Percentiles rank a stretch among this genome's conserved stretches.
phyloP scores from a whole-genome alignment of 148 eudicot species.

The Mesembryanthemum crystallinum region DNA sequence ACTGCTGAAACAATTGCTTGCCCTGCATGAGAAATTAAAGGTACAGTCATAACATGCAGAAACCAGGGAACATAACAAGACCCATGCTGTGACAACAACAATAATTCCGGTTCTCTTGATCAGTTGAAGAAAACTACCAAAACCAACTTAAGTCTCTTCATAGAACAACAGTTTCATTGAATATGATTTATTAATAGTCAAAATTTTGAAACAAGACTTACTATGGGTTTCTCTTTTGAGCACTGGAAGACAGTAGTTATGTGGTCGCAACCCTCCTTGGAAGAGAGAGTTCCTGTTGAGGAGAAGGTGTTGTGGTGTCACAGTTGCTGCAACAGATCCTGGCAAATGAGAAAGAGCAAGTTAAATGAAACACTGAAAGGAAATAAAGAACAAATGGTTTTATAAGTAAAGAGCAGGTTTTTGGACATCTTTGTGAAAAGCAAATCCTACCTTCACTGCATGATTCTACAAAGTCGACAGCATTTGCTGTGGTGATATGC shows the following conservation, averaged over 20 bases:
- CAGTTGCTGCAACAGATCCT: slow-evolving; percentile 88
- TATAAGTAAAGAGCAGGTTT: not conserved
- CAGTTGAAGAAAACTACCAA: not conserved
- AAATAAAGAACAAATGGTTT: not conserved
- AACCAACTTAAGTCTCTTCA: not conserved
- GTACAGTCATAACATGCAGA: not conserved
- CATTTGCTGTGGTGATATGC: slow-evolving; percentile 90
- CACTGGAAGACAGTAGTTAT: slow-evolving; percentile 90
- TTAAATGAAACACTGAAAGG: not conserved
- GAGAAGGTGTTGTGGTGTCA: slow-evolving; percentile 94
- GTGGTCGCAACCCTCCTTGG: slow-evolving; percentile 94
- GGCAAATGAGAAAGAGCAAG: slow-evolving; percentile 17
- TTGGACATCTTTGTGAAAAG: not conserved
- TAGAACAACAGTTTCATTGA: not conserved
- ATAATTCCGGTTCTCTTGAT: not conserved
- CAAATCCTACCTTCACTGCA: slow-evolving; percentile 56
- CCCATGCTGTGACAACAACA: not conserved
- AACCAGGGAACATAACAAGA: no score
- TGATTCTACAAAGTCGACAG: slow-evolving; percentile 76
- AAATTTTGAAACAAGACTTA: slow-evolving; percentile 36
- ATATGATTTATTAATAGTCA: not conserved
- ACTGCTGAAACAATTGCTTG: slow-evolving; percentile 76
- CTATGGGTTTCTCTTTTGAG: slow-evolving; percentile 87
- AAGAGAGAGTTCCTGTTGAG: slow-evolving; percentile 87
- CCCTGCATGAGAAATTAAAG: slow-evolving; percentile 37